phyloP scores from a whole-genome alignment of 2,329 filamentous ascomycete genomes.

The Leptographium radiaticola region DNA sequence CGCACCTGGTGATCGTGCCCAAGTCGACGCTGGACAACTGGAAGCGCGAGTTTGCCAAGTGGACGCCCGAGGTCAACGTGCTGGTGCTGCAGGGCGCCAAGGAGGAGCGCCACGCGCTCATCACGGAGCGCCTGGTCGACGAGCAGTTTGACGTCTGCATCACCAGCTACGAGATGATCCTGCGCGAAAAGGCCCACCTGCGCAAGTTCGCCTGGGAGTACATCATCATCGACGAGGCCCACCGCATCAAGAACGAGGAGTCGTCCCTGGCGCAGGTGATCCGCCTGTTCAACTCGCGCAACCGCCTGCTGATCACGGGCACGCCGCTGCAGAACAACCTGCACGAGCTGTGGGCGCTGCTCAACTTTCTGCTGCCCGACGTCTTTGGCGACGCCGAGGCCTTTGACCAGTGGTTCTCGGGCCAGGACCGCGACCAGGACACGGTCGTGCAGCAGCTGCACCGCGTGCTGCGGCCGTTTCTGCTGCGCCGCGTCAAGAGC shows the following conservation, averaged over 20 bases:
- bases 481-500: constrained; percentile 89
- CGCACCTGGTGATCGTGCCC: constrained; percentile 82
- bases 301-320: constrained; percentile 88
- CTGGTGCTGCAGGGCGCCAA: constrained; percentile 90
- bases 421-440: constrained; percentile 81
- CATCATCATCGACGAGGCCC: constrained; percentile 96
- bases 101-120: constrained; percentile 77
- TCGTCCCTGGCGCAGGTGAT: constrained; percentile 95
- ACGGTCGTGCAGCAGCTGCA: constrained; percentile 93
- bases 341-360: constrained; percentile 91
- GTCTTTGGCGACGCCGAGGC: constrained; percentile 95
- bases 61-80: constrained; percentile 93
- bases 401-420: constrained; percentile 96
- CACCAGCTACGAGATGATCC: constrained; percentile 97
- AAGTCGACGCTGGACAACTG: constrained; percentile 98
- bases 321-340: constrained; percentile 96
- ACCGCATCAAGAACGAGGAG: constrained; percentile 99
- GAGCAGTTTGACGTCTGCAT: constrained; percentile 97
- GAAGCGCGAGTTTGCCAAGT: constrained; percentile 85
- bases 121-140: constrained; percentile 80
- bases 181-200: constrained; percentile 84
- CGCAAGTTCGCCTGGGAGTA: constrained; percentile 99
- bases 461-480: constrained; percentile 80
- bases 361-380: constrained; percentile 96
- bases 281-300: constrained; percentile 87